Base-by-base conservation (phyloP, 2,329 filamentous ascomycete species). In the Fusarium temperatum region DNA sequence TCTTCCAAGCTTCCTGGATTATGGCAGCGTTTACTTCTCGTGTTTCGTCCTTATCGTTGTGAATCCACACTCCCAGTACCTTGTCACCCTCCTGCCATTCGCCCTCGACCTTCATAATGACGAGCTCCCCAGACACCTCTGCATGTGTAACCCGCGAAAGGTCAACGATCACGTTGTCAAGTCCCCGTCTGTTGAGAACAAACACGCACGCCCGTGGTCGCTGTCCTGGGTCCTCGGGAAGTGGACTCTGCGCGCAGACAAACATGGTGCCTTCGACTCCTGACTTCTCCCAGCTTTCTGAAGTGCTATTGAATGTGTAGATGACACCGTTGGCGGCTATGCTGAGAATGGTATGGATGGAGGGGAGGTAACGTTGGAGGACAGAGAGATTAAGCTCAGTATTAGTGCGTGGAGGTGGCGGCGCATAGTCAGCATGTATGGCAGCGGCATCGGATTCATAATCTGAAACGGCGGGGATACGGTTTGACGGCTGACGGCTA, bases 241-340 rank as follows among this genome's bases (percentile, higher is more conserved):
- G 70, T 71, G 83, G 87, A 75, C 83, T 81, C 79, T 89, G 87
- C 73, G 93, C 88, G 85, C 94, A 97, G 60, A 98, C 89, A 81
- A 98, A 99, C 73, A 98, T 86, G 18, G 94, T 93, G 44, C 96
- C 96, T 83, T 98, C 95, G 17, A 95, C 89, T 63, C 92, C 93
- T 51, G 89, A 89, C 85, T 97, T 97, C 80, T 96, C 93, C 96
- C 96, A 98, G 68, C 86, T 84, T 59, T 89, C 85, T 6, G 90
- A 87, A 9, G 87, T 83, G 53, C 89, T 86, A 70, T 88, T 89
- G 84, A 97, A 96, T 54, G 89, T 89, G 86, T 98, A 98, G 75
- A 98, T 89, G 41, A 96, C 94, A 32, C 93, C 93, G 78, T 96
- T 97, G 38, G 93, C 92, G 11, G 94, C 94, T 75, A 96, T 92